These are phyloP conservation scores for Lobulomyces angularis DNA, from an alignment of 192 early-diverging fungal genomes.

Conservation along the genomic window DNA sequence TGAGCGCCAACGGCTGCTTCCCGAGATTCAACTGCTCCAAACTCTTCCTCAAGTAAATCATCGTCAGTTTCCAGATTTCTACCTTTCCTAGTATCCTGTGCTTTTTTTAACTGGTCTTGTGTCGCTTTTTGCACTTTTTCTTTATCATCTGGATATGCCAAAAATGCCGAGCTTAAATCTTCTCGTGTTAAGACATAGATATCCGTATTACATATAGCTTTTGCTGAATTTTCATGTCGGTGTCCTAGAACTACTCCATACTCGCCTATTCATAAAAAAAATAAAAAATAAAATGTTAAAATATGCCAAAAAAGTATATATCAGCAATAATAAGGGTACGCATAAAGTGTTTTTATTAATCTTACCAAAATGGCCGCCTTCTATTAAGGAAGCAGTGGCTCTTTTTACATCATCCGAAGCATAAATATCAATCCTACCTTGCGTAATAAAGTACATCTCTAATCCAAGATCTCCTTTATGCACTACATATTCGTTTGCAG, in stretches of 20 bases:
- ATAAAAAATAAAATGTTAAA: constrained; percentile 8
- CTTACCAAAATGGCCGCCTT: constrained; percentile 38
- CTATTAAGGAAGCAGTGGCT: constrained; percentile 29
- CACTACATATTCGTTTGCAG: constrained; percentile 39
- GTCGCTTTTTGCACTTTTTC: constrained; percentile 19
- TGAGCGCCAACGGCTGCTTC: too few species aligned
- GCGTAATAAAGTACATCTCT: constrained; percentile 42
- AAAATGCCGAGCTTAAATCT: constrained; percentile 25
- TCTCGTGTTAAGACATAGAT: constrained; percentile 34
- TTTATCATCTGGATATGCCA: constrained; percentile 28
- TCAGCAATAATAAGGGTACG: neutral
- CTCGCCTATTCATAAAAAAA: constrained; percentile 20
- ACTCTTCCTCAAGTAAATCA: too few species aligned
- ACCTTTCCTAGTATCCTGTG: constrained; percentile 1
- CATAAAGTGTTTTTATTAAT: too few species aligned
- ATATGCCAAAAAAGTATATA: neutral
- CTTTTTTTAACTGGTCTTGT: constrained; percentile 12
- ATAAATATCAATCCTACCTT: constrained; percentile 38
- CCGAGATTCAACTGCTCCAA: too few species aligned
- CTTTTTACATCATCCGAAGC: constrained; percentile 18
- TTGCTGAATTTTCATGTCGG: constrained; percentile 32
- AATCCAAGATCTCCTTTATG: constrained; percentile 30
- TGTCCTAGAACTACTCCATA: constrained; percentile 31
- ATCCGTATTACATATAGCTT: constrained; percentile 37
- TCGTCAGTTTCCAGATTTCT: too few species aligned